A percentile compares a stretch with the other conserved stretches of the same genome.
Evolutionary conservation across 371 early-diverging fungal species (phyloP).

Genomic region (Batrachochytrium dendrobatidis): DNA sequence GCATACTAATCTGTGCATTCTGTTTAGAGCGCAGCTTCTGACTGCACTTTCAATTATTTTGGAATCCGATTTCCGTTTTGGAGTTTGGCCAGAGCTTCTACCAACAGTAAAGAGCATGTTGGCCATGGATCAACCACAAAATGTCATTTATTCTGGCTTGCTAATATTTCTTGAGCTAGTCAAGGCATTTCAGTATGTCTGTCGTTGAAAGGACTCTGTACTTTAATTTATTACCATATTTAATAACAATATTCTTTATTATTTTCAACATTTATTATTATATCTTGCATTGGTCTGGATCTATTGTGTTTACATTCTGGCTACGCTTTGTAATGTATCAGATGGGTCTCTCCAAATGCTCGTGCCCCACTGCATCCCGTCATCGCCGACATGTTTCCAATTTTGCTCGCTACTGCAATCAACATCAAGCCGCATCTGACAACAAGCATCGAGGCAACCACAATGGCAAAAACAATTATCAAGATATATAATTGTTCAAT

Average conservation of each 20-base stretch:
- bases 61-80: constrained; percentile 61
- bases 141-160: constrained; percentile 64
- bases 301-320: background rate
- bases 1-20: background rate
- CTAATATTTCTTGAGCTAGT: constrained; percentile 70
- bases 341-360: background rate
- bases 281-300: background rate
- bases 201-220: constrained; percentile 4
- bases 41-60: constrained; percentile 61
- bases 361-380: constrained; percentile 6
- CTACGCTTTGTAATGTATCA: background rate
- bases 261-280: background rate
- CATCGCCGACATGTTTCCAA: constrained; percentile 30
- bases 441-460: constrained; percentile 64
- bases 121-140: constrained; percentile 18
- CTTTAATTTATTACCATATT: background rate
- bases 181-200: constrained; percentile 67
- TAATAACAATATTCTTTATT: background rate
- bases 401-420: constrained; percentile 59
- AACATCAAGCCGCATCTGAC: background rate
- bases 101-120: constrained; percentile 51
- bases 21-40: constrained; percentile 61
- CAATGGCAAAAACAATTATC: constrained; percentile 68
- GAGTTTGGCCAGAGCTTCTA: constrained; percentile 69
- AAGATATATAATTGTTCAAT: constrained; percentile 72